These are phyloP conservation scores for Phytopythium montanum DNA, from an alignment of 352 stramenopile genomes.

Conservation along the genomic window DNA sequence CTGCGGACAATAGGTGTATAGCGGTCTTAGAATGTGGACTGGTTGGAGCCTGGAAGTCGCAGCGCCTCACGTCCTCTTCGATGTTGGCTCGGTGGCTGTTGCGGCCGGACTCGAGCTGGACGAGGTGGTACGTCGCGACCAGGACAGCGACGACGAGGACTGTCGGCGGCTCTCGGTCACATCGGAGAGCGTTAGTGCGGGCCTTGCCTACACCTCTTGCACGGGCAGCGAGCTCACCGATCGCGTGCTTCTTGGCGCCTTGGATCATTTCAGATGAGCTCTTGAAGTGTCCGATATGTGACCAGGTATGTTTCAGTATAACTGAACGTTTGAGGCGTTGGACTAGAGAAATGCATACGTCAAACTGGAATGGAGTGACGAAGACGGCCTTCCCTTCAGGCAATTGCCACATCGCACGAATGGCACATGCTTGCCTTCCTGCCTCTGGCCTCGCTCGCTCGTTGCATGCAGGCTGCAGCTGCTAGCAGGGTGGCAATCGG, in stretches of 20 bases:
- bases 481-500: background rate
- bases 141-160: slow-evolving; percentile 58
- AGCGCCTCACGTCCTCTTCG: slow-evolving; percentile 34
- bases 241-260: slow-evolving; percentile 31
- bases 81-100: slow-evolving; percentile 16
- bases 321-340: background rate
- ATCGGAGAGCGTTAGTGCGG: background rate
- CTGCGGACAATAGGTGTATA: slow-evolving; percentile 13
- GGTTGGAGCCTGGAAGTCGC: background rate
- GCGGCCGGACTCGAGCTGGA: slow-evolving; percentile 45
- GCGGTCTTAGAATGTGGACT: background rate
- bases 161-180: slow-evolving; percentile 5
- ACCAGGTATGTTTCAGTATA: slow-evolving; percentile 5
- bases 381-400: background rate
- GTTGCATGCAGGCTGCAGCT: background rate
- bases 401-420: background rate
- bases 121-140: slow-evolving; percentile 57
- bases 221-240: slow-evolving; percentile 15
- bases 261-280: slow-evolving; percentile 14
- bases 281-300: background rate
- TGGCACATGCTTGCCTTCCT: background rate
- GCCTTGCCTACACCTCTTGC: background rate
- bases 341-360: background rate
- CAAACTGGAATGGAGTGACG: background rate
- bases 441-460: background rate